Evolutionary conservation across 352 stramenopile genomes (phyloP).

Genomic region (Phytophthora megakarya): DNA sequence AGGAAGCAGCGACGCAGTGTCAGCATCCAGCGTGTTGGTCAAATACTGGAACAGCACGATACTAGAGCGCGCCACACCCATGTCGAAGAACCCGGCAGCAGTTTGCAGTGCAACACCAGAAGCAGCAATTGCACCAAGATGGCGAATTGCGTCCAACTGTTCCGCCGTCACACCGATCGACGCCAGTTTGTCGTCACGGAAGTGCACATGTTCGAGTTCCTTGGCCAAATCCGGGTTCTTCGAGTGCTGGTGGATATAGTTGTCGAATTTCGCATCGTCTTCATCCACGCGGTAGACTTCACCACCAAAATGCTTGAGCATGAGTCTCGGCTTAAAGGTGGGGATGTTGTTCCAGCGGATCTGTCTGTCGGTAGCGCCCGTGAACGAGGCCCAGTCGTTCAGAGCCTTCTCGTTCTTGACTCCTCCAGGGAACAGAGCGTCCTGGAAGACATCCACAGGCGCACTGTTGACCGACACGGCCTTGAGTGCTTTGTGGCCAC

Average conservation of each 20-base stretch:
- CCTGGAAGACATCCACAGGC: constrained; percentile 69
- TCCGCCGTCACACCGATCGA: constrained; percentile 47
- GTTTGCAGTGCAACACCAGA: constrained; percentile 75
- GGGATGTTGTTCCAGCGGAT: constrained; percentile 77
- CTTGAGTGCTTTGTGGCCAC: constrained; percentile 70
- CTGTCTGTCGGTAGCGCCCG: constrained; percentile 73
- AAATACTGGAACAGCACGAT: constrained; percentile 84
- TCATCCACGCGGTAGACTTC: constrained; percentile 84
- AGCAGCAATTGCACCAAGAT: constrained; percentile 62
- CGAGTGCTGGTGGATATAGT: constrained; percentile 66
- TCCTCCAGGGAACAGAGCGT: constrained; percentile 76
- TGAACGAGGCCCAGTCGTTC: constrained; percentile 73
- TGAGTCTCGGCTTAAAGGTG: constrained; percentile 74
- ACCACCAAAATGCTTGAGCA: constrained; percentile 87
- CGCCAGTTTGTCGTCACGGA: constrained; percentile 68
- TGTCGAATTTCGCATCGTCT: constrained; percentile 62
- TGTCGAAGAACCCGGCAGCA: constrained; percentile 82
- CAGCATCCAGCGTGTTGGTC: constrained; percentile 73
- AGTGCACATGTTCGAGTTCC: constrained; percentile 57
- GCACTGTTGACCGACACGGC: constrained; percentile 74
- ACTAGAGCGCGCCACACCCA: constrained; percentile 68
- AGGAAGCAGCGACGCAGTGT: constrained; percentile 58
- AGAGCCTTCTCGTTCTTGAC: constrained; percentile 76
- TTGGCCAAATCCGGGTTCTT: constrained; percentile 63
- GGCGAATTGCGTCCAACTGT: constrained; percentile 58